Conservation (phyloP, 2,329 filamentous ascomycete genomes). For the Venturia nashicola region DNA sequence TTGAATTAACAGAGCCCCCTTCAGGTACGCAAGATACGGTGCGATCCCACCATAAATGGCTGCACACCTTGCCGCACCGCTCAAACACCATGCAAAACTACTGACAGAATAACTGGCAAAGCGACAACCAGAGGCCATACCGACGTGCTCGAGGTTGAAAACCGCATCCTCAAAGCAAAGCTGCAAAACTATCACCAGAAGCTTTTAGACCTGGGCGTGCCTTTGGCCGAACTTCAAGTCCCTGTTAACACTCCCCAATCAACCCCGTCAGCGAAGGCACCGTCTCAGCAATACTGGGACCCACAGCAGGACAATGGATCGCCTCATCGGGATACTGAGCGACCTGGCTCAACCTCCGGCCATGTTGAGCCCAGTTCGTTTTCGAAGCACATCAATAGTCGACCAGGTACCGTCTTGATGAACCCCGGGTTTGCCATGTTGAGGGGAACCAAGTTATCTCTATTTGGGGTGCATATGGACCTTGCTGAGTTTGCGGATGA, state of each 20-base stretch:
- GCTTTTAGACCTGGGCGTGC: conserved; percentile 10
- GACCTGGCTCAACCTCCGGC: not conserved
- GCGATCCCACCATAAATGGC: conserved; percentile 67
- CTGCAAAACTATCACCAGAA: conserved; percentile 38
- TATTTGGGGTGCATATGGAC: conserved; percentile 71
- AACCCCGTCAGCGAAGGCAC: not conserved
- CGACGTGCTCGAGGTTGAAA: conserved; percentile 63
- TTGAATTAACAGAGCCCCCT: not conserved
- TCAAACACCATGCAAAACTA: conserved; percentile 68
- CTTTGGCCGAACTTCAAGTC: not conserved
- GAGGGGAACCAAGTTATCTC: conserved; percentile 62
- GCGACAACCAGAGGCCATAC: conserved; percentile 69
- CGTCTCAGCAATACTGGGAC: conserved; percentile 2
- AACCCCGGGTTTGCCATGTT: conserved; percentile 48
- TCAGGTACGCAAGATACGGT: conserved; percentile 75
- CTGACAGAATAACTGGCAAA: conserved; percentile 73
- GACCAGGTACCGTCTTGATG: not conserved
- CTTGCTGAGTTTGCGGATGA: conserved; percentile 57
- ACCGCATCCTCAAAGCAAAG: conserved; percentile 52
- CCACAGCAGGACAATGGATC: not conserved
- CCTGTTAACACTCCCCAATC: not conserved
- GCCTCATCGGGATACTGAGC: not conserved
- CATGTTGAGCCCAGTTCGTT: not conserved
- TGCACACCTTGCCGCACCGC: conserved; percentile 73
- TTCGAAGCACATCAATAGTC: not conserved